Percentiles rank a stretch among this genome's conserved stretches.
Evolutionary conservation across 805 yeast genomes (phyloP).

Genomic region (Zygotorulaspora chibaensis): DNA sequence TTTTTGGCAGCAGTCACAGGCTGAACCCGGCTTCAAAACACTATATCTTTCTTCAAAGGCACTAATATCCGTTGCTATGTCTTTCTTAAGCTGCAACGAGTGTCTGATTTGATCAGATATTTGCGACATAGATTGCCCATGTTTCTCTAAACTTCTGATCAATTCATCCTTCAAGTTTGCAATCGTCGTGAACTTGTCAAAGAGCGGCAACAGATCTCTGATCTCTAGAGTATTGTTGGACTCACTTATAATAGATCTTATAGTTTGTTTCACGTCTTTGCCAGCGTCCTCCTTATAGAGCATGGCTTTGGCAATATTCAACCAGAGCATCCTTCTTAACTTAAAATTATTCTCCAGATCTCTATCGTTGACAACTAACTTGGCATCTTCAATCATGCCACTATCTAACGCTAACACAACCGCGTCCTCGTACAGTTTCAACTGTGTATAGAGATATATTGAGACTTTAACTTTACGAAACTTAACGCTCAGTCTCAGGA

Average conservation of each 20-base stretch:
- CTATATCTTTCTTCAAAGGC: conserved; percentile 52
- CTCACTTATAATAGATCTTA: conserved; percentile 38
- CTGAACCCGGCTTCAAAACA: conserved; percentile 75
- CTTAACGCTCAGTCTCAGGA: conserved; percentile 66
- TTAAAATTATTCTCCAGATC: conserved; percentile 40
- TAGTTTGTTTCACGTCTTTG: conserved; percentile 31
- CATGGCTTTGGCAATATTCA: conserved; percentile 45
- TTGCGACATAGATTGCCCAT: conserved; percentile 60
- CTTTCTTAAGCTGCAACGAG: conserved; percentile 57
- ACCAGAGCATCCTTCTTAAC: conserved; percentile 68
- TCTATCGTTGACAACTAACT: conserved; percentile 18
- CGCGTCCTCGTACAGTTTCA: conserved; percentile 76
- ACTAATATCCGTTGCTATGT: conserved; percentile 56
- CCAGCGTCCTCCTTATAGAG: conserved; percentile 23
- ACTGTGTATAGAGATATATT: conserved; percentile 61
- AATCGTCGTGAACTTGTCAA: conserved; percentile 79
- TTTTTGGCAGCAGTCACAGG: conserved; percentile 69
- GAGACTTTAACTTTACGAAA: conserved; percentile 60
- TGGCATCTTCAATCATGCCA: conserved; percentile 36
- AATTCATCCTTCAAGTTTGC: conserved; percentile 82
- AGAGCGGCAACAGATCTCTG: conserved; percentile 76
- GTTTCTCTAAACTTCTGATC: conserved; percentile 69
- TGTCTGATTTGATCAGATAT: conserved; percentile 72
- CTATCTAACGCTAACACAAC: conserved; percentile 66
- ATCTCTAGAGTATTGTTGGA: conserved; percentile 55